Evolutionary conservation across 495 filamentous ascomycete genomes (phyloP).

Genomic region (Hamigera avellanea): DNA sequence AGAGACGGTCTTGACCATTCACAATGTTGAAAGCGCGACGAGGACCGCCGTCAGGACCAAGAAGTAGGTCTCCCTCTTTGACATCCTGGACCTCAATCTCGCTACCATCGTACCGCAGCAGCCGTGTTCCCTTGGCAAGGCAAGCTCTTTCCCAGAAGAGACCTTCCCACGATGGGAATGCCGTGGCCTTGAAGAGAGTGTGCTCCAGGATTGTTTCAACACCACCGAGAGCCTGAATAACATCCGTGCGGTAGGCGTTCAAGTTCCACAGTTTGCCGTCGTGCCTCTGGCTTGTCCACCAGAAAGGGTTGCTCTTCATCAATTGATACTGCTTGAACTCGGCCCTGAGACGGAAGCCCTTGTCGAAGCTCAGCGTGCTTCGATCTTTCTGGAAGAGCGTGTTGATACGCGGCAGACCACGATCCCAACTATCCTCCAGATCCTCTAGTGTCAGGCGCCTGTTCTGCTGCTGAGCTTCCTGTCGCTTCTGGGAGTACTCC

Average conservation of each 20-base stretch:
- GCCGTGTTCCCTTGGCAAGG: slow-evolving; percentile 26
- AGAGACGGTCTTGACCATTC: slow-evolving; percentile 31
- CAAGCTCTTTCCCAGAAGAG: slow-evolving; percentile 93
- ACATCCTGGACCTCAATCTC: slow-evolving; percentile 36
- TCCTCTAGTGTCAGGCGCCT: slow-evolving; percentile 90
- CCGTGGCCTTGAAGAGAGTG: slow-evolving; percentile 96
- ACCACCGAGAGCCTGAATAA: slow-evolving; percentile 96
- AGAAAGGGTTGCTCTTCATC: slow-evolving; percentile 99
- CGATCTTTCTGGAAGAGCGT: slow-evolving; percentile 99
- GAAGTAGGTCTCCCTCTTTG: slow-evolving; percentile 32
- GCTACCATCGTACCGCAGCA: slow-evolving; percentile 27
- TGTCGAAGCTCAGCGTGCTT: slow-evolving; percentile 96
- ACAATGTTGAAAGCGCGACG: slow-evolving; percentile 38
- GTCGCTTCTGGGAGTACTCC: slow-evolving; percentile 95
- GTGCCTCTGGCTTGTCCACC: slow-evolving; percentile 98
- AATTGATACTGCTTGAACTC: slow-evolving; percentile 98
- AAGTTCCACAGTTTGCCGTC: slow-evolving; percentile 99
- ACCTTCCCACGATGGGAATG: slow-evolving; percentile 97
- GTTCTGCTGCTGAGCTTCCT: slow-evolving; percentile 97
- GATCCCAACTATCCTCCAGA: slow-evolving; percentile 98
- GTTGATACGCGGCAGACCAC: slow-evolving; percentile 96
- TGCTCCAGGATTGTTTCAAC: slow-evolving; percentile 99
- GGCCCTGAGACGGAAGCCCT: slow-evolving; percentile 89
- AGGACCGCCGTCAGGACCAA: slow-evolving; percentile 34
- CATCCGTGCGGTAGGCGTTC: slow-evolving; percentile 95